These are phyloP conservation scores for Nymphaea colorata DNA, from an alignment of 164 flowering plant species.

Conservation along the genomic window DNA sequence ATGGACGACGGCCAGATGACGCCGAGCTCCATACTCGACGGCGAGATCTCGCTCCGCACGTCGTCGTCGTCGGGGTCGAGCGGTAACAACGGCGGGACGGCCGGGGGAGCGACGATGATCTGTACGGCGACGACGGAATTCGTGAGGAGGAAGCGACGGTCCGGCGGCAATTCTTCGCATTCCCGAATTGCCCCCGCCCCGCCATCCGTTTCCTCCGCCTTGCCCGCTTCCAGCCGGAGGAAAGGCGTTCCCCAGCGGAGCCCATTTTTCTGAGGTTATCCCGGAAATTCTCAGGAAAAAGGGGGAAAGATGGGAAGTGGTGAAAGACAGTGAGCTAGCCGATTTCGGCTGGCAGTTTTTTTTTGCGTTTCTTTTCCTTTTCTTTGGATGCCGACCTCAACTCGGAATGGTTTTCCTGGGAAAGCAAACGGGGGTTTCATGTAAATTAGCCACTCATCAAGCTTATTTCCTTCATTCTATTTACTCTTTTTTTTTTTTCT, in stretches of 20 bases:
- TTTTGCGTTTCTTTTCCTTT: not conserved
- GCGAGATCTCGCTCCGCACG: slow-evolving; percentile 6
- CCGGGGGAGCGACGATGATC: slow-evolving; percentile 3
- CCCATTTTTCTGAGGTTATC: slow-evolving; percentile 8
- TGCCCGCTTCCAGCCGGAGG: slow-evolving; percentile 1
- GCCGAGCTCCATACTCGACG: slow-evolving; percentile 16
- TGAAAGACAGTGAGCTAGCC: too few species aligned
- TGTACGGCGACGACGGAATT: slow-evolving; percentile 15
- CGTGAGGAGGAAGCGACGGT: slow-evolving; percentile 13
- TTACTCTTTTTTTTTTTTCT: too few species aligned
- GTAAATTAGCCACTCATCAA: too few species aligned
- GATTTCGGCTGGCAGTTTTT: not conserved
- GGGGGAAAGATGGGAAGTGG: not conserved
- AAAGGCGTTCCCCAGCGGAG: slow-evolving; percentile 17
- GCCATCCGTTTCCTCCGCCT: not conserved
- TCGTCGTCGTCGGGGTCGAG: slow-evolving; percentile 11
- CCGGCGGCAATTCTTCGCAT: not conserved
- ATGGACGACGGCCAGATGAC: slow-evolving; percentile 15
- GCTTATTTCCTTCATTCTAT: too few species aligned
- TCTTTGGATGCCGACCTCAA: not conserved
- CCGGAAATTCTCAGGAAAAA: too few species aligned
- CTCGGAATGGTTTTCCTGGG: too few species aligned
- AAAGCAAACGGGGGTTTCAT: too few species aligned
- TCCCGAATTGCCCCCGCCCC: slow-evolving; percentile 6
- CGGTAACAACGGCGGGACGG: not conserved